phyloP scores from a whole-genome alignment of 495 filamentous ascomycete species.

The Rusavskia elegans region DNA sequence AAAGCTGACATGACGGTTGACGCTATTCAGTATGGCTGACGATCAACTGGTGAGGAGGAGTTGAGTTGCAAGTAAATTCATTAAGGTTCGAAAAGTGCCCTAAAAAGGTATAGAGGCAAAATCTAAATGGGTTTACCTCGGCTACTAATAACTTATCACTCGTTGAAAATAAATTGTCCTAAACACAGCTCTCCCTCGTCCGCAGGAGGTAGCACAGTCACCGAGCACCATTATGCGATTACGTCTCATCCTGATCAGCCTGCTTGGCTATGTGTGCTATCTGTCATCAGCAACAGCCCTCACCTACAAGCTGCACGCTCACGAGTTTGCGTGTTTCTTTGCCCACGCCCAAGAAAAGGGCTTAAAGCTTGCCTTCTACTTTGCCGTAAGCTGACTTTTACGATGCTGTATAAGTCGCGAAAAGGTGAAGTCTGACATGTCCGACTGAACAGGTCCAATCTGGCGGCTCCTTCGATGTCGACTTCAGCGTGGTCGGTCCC shows the following conservation, averaged over 20 bases:
- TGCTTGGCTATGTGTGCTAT: slow-evolving; percentile 51
- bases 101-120: too few relatives aligned
- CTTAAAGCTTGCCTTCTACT: slow-evolving; percentile 94
- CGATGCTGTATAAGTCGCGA: slow-evolving; percentile 2
- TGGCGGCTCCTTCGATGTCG: slow-evolving; percentile 88
- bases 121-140: too few relatives aligned
- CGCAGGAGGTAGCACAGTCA: too few relatives aligned
- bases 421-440: background rate
- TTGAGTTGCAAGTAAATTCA: background rate
- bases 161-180: too few relatives aligned
- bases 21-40: too few relatives aligned
- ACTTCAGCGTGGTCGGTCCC: slow-evolving; percentile 77
- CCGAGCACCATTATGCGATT: background rate
- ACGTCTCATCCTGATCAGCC: slow-evolving; percentile 18
- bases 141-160: too few relatives aligned
- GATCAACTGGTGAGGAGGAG: background rate
- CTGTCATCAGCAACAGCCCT: slow-evolving; percentile 63
- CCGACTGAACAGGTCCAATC: slow-evolving; percentile 62
- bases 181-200: too few relatives aligned
- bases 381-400: slow-evolving; percentile 54
- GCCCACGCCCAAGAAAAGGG: slow-evolving; percentile 54
- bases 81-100: too few relatives aligned
- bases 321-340: slow-evolving; percentile 95
- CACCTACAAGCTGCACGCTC: slow-evolving; percentile 78
- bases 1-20: too few relatives aligned